Conservation (phyloP, 2,329 filamentous ascomycete genomes). For the Phialophora chinensis region DNA sequence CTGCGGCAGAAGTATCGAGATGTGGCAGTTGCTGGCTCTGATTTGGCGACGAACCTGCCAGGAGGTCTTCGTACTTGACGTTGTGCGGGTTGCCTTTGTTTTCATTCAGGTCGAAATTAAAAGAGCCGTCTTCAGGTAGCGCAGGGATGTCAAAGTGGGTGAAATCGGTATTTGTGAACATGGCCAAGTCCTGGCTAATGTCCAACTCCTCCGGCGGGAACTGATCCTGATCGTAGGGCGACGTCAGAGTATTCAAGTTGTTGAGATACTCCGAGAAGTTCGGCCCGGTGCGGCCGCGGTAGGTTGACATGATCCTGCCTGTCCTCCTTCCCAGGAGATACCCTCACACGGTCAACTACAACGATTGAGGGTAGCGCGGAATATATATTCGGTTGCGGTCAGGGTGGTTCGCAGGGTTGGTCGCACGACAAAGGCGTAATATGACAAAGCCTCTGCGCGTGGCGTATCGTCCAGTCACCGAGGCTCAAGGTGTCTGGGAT, state of each 20-base stretch:
- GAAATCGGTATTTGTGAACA: conserved; percentile 84
- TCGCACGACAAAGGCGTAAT: conserved; percentile 17
- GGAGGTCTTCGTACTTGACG: conserved; percentile 40
- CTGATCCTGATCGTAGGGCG: conserved; percentile 66
- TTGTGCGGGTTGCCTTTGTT: conserved; percentile 30
- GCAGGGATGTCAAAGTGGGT: conserved; percentile 71
- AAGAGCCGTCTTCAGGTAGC: conserved; percentile 35
- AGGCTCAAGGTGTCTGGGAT: conserved; percentile 2
- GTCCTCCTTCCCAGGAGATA: not conserved
- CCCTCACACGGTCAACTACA: not conserved
- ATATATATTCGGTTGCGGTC: not conserved
- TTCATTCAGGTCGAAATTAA: conserved; percentile 38
- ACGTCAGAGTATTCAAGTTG: conserved; percentile 75
- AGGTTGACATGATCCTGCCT: conserved; percentile 67
- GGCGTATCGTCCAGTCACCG: not conserved
- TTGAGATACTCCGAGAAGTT: conserved; percentile 91
- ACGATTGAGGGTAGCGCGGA: not conserved
- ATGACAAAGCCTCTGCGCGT: conserved; percentile 22
- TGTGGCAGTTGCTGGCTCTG: conserved; percentile 29
- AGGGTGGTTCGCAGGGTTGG: not conserved
- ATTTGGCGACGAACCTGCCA: conserved; percentile 25
- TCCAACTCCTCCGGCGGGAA: conserved; percentile 66
- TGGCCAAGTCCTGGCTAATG: conserved; percentile 73
- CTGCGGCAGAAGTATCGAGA: conserved; percentile 31
- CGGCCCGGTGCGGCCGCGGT: conserved; percentile 75